These are phyloP conservation scores for Crucihimalaya himalaica DNA, from an alignment of 345 rosid species.

Conservation along the genomic window DNA sequence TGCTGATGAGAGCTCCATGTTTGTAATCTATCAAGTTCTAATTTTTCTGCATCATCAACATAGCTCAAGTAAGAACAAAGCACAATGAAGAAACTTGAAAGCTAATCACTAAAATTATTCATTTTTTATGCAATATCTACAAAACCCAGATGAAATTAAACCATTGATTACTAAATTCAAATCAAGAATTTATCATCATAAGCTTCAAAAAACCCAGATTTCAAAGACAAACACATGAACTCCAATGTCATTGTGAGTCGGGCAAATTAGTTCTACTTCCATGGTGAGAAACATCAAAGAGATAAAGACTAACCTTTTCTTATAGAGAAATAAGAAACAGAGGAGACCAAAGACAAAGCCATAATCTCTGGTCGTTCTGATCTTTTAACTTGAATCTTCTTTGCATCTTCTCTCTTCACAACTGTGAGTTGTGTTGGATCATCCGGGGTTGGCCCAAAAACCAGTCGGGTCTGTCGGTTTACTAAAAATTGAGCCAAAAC, in stretches of 20 bases:
- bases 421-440: constrained; percentile 18
- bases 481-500: neutral
- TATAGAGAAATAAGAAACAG: constrained; percentile 25
- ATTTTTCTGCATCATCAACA: constrained; percentile 34
- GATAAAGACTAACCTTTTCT: constrained; percentile 26
- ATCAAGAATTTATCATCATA: constrained; percentile 1
- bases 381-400: constrained; percentile 3
- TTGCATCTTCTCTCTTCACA: constrained; percentile 13
- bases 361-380: constrained; percentile 12
- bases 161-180: neutral
- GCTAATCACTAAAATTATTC: neutral
- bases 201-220: neutral
- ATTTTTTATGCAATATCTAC: neutral
- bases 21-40: constrained; percentile 18
- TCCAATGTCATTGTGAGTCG: neutral
- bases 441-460: neutral
- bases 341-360: constrained; percentile 39
- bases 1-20: constrained; percentile 20
- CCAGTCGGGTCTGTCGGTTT: neutral
- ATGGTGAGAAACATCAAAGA: neutral
- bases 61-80: constrained; percentile 3
- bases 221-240: neutral
- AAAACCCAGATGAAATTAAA: constrained; percentile 18
- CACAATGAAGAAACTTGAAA: constrained; percentile 14
- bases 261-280: neutral